These are phyloP conservation scores for Diplotaxis tenuifolia DNA, from an alignment of 345 rosid genomes.

Conservation along the genomic window DNA sequence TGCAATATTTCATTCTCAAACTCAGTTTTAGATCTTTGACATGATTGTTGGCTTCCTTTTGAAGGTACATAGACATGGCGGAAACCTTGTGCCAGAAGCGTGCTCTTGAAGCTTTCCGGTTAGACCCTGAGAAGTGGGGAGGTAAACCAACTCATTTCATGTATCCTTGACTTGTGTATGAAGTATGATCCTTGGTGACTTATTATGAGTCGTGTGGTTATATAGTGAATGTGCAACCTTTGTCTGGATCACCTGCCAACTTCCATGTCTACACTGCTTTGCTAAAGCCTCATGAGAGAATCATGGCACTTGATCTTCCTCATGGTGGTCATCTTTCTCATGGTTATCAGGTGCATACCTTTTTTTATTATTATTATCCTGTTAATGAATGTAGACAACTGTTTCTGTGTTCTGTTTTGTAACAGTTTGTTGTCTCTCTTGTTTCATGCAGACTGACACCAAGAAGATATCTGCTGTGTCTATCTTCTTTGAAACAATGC, in stretches of 20 bases:
- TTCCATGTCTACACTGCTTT: conserved; percentile 96
- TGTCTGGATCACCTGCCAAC: conserved; percentile 95
- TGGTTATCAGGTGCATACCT: conserved; percentile 93
- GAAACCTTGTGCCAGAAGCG: conserved; percentile 94
- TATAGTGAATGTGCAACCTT: conserved; percentile 93
- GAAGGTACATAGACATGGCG: conserved; percentile 97
- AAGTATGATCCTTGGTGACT: conserved; percentile 13
- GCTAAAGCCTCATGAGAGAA: conserved; percentile 93
- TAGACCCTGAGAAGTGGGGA: conserved; percentile 99
- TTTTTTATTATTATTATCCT: neutral
- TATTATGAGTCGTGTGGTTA: conserved; percentile 21
- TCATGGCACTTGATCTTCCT: conserved; percentile 99
- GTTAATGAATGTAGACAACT: neutral
- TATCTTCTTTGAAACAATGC: conserved; percentile 98
- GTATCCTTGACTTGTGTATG: neutral
- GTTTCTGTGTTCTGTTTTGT: neutral
- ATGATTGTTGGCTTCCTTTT: conserved; percentile 1
- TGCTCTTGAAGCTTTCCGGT: conserved; percentile 86
- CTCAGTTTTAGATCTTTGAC: conserved; percentile 8
- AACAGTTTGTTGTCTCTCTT: neutral
- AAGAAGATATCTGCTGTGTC: conserved; percentile 98
- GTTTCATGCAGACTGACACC: conserved; percentile 81
- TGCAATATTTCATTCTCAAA: neutral
- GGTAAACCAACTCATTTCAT: conserved; percentile 42
- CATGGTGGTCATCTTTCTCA: conserved; percentile 99